A percentile compares a stretch with the other conserved stretches of the same genome.
Evolutionary conservation across 805 yeast species (phyloP).

Genomic region (Kodamaea hsintzibuensis): DNA sequence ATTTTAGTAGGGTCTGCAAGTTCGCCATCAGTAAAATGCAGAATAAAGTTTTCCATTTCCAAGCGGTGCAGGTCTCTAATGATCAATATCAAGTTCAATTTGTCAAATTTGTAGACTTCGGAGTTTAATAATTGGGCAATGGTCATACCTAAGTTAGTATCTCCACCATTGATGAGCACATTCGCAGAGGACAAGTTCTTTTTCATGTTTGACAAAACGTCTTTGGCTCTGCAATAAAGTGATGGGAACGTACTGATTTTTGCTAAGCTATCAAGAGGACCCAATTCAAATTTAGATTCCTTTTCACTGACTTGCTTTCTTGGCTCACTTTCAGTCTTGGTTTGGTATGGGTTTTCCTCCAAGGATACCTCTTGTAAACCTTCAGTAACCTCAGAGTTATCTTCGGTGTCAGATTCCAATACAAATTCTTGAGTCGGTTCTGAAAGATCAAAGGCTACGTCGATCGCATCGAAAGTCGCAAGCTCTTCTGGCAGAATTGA

Average conservation of each 20-base stretch:
- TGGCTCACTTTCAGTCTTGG: constrained; percentile 2
- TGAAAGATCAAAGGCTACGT: constrained; percentile 21
- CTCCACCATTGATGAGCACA: constrained; percentile 44
- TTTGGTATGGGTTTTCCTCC: not conserved
- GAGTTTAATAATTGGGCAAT: constrained; percentile 35
- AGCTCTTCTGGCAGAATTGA: constrained; percentile 27
- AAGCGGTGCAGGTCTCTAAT: constrained; percentile 23
- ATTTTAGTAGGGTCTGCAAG: constrained; percentile 22
- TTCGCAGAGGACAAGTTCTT: constrained; percentile 21
- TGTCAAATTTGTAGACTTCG: constrained; percentile 24
- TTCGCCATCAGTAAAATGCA: constrained; percentile 19
- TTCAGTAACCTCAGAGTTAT: not conserved
- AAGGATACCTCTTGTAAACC: not conserved
- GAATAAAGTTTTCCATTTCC: constrained; percentile 22
- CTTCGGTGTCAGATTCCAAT: constrained; percentile 1
- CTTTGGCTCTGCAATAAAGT: constrained; percentile 39
- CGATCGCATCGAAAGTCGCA: constrained; percentile 20
- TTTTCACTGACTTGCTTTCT: not conserved
- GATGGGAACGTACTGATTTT: constrained; percentile 34
- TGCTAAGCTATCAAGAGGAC: constrained; percentile 32
- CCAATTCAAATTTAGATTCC: constrained; percentile 1
- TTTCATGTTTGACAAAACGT: constrained; percentile 30
- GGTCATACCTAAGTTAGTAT: constrained; percentile 39
- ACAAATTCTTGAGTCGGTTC: constrained; percentile 15
- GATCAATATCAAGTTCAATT: constrained; percentile 32